Base-by-base conservation (phyloP, 495 filamentous ascomycete genomes). In the Penicillium pulvis region DNA sequence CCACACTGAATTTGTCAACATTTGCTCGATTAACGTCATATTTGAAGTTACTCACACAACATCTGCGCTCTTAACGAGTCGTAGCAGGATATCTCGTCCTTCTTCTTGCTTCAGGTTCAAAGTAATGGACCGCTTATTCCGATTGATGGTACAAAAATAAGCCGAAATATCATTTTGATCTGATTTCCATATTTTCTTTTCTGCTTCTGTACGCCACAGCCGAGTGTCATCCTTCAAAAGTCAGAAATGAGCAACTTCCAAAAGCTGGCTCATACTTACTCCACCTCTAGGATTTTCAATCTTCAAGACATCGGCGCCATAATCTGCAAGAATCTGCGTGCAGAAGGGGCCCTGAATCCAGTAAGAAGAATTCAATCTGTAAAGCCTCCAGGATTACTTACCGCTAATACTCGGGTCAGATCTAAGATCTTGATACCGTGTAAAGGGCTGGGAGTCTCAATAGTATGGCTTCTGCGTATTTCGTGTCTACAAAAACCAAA, bases 241-340 rank as follows among this genome's bases (percentile, higher is more conserved):
- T 19, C 69, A 93, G 11, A n/a, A 10, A 19, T 16, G 19, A 16
- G 6, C 12, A 43, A 26, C 8, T 3, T 41, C 30, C 16, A 24
- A 12, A 39, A 24, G 24, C 26, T 41, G 31, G 0, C 23, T 43
- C 6, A 8, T 19, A 56, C 63, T 36, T 39, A 66, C 92, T 19
- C 92, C 92, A 28, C 88, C 78, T 0, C 78, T 83, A 0, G 92
- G 92, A 75, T 97, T 90, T 63, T 97, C 92, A 46, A 96, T 81
- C 70, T 97, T 97, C 75, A 97, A 91, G 5, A 97, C 84, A 63
- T 95, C 90, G 44, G 92, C 92, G 14, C 92, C 92, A 66, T 96
- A 82, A 68, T 96, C 92, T 54, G 92, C 92, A 4, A 97, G 82
- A 28, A 97, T 96, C 70, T 97, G 92, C 31, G 92, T 96, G 61